A percentile compares a stretch with the other conserved stretches of the same genome.
Evolutionary conservation across 805 yeast genomes (phyloP).

Genomic region (Wickerhamiella allomyrinae): DNA sequence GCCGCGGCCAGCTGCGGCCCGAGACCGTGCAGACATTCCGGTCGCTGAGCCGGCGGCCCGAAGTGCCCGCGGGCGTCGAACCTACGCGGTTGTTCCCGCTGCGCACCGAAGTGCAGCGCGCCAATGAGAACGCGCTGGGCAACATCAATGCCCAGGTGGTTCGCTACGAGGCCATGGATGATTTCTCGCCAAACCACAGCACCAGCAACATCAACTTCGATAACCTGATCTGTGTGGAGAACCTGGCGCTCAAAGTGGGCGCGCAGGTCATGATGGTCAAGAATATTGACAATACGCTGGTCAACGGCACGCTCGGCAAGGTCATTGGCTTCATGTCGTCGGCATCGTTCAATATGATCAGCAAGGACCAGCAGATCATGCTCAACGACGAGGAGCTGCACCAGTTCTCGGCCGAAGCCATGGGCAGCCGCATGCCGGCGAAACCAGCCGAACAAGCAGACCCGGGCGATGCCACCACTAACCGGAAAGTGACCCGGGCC

Average conservation of each 20-base stretch:
- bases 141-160: constrained; percentile 38
- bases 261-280: constrained; percentile 93
- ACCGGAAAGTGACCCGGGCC: constrained; percentile 8
- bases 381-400: not conserved
- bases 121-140: constrained; percentile 43
- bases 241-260: constrained; percentile 53
- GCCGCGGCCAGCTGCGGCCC: constrained; percentile 51
- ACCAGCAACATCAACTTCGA: constrained; percentile 31
- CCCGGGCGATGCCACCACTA: too few relatives aligned
- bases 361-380: not conserved
- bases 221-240: constrained; percentile 56
- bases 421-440: not conserved
- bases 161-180: constrained; percentile 35
- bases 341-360: not conserved
- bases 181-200: constrained; percentile 15
- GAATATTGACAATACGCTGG: constrained; percentile 60
- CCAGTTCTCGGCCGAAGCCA: not conserved
- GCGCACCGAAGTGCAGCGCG: constrained; percentile 64
- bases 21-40: constrained; percentile 36
- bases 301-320: constrained; percentile 83
- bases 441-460: too few relatives aligned
- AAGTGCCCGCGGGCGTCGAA: constrained; percentile 56
- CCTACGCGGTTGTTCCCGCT: constrained; percentile 89
- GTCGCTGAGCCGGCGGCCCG: constrained; percentile 39
- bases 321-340: constrained; percentile 39